Evolutionary conservation across 495 filamentous ascomycete genomes (phyloP), one percentile per base, ranked within the genome.

Genomic region (Pyrenopolyporus hunteri): DNA sequence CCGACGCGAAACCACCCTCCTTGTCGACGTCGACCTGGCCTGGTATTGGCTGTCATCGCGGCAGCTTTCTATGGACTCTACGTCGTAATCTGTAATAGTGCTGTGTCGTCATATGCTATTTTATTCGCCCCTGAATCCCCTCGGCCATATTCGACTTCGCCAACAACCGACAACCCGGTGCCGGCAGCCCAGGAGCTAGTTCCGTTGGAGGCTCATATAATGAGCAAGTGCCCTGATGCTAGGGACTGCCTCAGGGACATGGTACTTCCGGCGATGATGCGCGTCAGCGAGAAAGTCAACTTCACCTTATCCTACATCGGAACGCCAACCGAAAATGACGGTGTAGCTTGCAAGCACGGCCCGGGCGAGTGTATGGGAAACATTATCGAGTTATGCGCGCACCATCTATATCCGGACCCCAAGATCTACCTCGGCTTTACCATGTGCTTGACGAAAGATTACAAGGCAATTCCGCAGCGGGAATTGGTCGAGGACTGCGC

Each of bases 161-260:
- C 28, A 39, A 29, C 43, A 13, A 3, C 42, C 20, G 44, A 36
- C 56, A 14, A 52, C 29, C 11, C 51, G 10, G 50, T 33, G 19
- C 52, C 29, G 13, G 25, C 19, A 17, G 45, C 45, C 26, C 32
- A 50, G 39, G 56, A 56, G 25, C 57, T 71, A 45, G 87, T 97
- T 8, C 87, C 92, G 2, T 77, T 98, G 6, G 94, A 98, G 69
- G 89, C 90, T 51, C 91, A 95, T 68, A 89, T 96, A 58, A 97
- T 96, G 88, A 89, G 87, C 74, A 97, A 98, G 78, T 98, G 94
- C 66, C 94, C 94, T 0, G 91, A 95, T 72, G 89, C 90, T 2
- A 81, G 76, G 70, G 87, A 88, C 69, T 97, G 94, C 69, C 79
- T 98, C 4, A 83, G 85, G 42, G 78, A 93, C 48, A 70, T 98